Evolutionary conservation across 83 land plant species (phyloP), one percentile per base, ranked within the genome.

Genomic region (Diphasiastrum complanatum): DNA sequence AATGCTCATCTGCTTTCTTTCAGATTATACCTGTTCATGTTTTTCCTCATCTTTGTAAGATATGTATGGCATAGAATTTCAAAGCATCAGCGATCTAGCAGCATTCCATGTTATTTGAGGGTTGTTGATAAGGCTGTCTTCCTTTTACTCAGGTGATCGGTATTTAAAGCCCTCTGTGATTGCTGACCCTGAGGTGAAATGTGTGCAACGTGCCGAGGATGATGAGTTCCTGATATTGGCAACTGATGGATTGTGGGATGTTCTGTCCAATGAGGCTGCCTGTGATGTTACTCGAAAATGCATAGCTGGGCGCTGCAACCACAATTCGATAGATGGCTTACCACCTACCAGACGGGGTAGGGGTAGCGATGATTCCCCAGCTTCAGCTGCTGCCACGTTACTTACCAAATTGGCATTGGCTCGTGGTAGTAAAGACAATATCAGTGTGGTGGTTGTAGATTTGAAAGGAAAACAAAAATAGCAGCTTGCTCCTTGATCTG

Each of bases 221-320:
- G 68, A 65, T 38, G 68, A 65, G 43, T 65, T 29, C 18, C 28
- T 65, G 46, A 50, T 65, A 12, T 10, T 65, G 8, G 68, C 68
- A 27, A 65, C 61, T 33, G 68, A 65, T 52, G 68, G 68, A 14
- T 52, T 54, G n/a, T 54, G 58, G 58, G 58, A 65, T 33, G 68
- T 53, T 1, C n/a, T 65, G 11, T 23, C 14, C 68, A 65, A 52
- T 50, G 68, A 65, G 16, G 18, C 22, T 12, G 68, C 55, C 1
- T 65, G 68, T 24, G 68, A 65, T 2, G 41, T 65, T 28, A 43
- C 60, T 18, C 19, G 68, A 26, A 52, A 8, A 31, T 52, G 63
- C 20, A 43, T 65, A 2, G 33, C 40, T 5, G 64, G 40, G 12
- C 59, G 35, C 12, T 55, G 68, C 2, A 65, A 23, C 6, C 51